These are phyloP conservation scores for Triticum monococcum DNA, from an alignment of 176 grass and related monocot species.

Conservation along the genomic window DNA sequence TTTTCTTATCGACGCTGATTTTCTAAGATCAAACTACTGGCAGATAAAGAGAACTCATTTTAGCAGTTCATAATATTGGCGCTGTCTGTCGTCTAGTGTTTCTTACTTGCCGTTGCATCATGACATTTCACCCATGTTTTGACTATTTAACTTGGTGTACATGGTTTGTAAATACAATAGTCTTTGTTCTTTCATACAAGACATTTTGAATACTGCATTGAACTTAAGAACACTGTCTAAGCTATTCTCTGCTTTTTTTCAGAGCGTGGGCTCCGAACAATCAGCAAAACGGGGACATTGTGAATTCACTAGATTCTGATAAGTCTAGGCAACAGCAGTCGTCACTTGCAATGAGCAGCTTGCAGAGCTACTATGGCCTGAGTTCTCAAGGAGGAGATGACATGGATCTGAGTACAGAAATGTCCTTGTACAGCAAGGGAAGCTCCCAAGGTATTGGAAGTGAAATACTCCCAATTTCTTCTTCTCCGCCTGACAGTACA, in stretches of 20 bases:
- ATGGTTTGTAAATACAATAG: neutral
- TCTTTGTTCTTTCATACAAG: neutral
- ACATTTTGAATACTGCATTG: neutral
- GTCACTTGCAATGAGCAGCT: conserved; percentile 67
- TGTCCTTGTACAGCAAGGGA: too few relatives aligned
- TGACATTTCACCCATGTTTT: neutral
- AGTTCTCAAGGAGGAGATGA: conserved; percentile 13
- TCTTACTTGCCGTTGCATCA: too few relatives aligned
- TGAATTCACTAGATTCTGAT: conserved; percentile 27
- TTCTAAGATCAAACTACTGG: neutral
- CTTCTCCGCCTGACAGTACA: neutral
- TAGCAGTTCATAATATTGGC: neutral
- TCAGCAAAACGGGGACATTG: conserved; percentile 25
- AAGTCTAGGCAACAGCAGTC: conserved; percentile 28
- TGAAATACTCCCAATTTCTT: conserved; percentile 19
- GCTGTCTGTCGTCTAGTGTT: neutral
- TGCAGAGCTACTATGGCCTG: conserved; percentile 73
- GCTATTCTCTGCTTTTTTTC: neutral
- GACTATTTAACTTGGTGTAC: neutral
- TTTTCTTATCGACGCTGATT: neutral
- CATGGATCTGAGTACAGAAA: too few relatives aligned
- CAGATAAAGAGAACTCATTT: neutral
- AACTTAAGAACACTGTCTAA: neutral
- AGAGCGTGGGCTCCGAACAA: conserved; percentile 46
- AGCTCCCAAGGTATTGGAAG: neutral